Conservation (phyloP, 129 eudicot genomes). For the Chrysanthemum lavandulifolium region DNA sequence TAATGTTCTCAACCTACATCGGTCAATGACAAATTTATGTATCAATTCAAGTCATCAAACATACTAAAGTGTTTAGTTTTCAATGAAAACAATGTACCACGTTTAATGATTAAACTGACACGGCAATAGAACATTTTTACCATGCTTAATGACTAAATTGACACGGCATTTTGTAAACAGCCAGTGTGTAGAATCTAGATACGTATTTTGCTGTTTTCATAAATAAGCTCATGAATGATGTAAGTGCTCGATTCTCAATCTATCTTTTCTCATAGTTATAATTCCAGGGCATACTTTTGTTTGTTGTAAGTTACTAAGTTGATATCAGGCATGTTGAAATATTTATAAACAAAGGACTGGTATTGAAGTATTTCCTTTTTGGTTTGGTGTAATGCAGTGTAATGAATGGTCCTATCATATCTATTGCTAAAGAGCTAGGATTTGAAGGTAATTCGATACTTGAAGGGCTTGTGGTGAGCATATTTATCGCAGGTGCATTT, state of each 20-base stretch:
- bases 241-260: background rate
- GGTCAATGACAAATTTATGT: no score
- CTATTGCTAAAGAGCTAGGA: constrained; percentile 77
- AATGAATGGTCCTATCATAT: constrained; percentile 83
- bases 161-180: no score
- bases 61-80: no score
- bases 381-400: constrained; percentile 48
- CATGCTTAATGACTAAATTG: no score
- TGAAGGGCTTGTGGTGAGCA: constrained; percentile 90
- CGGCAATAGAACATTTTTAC: no score
- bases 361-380: background rate
- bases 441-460: constrained; percentile 81
- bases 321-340: background rate
- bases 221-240: no score
- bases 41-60: no score
- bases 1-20: no score
- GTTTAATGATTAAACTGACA: background rate
- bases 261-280: background rate
- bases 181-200: no score
- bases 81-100: no score
- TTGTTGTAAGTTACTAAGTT: background rate
- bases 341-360: background rate
- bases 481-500: constrained; percentile 88
- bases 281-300: constrained; percentile 1
- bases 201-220: no score